These are phyloP conservation scores for Boletus patriciae DNA, from an alignment of 768 basidiomycete genomes.

Conservation along the genomic window DNA sequence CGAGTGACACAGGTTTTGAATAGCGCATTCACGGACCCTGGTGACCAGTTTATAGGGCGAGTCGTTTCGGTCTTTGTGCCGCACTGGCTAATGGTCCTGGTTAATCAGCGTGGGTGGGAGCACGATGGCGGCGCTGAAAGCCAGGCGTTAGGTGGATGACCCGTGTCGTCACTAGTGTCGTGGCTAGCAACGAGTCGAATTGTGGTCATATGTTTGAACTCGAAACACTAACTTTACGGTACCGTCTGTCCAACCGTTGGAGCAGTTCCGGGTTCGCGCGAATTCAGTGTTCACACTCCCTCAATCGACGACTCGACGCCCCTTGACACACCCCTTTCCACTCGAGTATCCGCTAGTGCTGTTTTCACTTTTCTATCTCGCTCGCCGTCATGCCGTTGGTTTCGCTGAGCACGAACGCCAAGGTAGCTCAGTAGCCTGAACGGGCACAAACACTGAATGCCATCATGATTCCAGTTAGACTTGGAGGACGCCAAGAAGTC, in stretches of 20 bases:
- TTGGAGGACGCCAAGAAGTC: conserved; percentile 33
- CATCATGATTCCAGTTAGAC: conserved; percentile 3
- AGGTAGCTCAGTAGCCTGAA: conserved; percentile 18
- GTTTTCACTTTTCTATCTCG: background rate
- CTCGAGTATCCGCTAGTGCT: background rate
- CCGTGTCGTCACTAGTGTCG: background rate
- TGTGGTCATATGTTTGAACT: background rate
- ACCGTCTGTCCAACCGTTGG: background rate
- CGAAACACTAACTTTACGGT: background rate
- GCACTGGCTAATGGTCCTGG: background rate
- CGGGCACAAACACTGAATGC: background rate
- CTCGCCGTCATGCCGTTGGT: conserved; percentile 36
- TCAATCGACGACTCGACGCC: background rate
- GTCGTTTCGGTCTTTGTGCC: background rate
- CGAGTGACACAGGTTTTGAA: background rate
- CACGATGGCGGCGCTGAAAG: background rate
- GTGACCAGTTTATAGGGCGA: conserved; percentile 5
- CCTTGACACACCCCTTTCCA: too few relatives aligned
- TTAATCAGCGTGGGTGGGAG: conserved; percentile 3
- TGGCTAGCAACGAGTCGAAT: background rate
- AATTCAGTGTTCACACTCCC: too few relatives aligned
- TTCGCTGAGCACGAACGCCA: conserved; percentile 41
- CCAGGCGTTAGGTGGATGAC: background rate
- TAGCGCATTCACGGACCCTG: conserved; percentile 5
- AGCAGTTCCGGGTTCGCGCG: background rate